Evolutionary conservation across 2,329 filamentous ascomycete species (phyloP).

Genomic region (Neopestalotiopsis clavispora): DNA sequence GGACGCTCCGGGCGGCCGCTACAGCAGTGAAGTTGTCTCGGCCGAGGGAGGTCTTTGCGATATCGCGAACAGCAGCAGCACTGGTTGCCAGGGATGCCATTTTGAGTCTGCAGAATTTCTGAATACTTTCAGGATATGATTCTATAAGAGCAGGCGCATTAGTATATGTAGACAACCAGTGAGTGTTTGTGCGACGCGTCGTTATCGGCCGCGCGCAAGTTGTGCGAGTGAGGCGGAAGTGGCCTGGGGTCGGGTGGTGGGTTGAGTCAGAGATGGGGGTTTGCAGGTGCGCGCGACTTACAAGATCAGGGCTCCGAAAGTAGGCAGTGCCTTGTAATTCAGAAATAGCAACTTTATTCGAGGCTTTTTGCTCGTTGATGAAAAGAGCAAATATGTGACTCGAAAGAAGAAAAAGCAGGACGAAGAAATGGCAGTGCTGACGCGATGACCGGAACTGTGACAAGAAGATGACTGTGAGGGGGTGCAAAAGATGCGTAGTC

Average conservation of each 20-base stretch:
- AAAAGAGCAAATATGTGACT: conserved; percentile 31
- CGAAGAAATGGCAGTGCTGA: conserved; percentile 51
- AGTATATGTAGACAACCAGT: neutral
- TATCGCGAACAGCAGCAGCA: conserved; percentile 71
- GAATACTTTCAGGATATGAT: conserved; percentile 1
- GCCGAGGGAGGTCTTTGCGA: conserved; percentile 62
- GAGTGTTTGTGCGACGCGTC: conserved; percentile 27
- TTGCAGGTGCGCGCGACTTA: conserved; percentile 16
- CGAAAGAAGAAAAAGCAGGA: conserved; percentile 34
- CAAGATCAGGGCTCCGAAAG: conserved; percentile 35
- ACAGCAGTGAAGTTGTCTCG: conserved; percentile 77
- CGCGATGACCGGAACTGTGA: conserved; percentile 66
- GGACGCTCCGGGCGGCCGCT: conserved; percentile 65
- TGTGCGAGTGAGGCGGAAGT: conserved; percentile 8
- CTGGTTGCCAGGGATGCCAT: conserved; percentile 68
- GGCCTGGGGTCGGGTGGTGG: neutral
- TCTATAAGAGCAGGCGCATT: neutral
- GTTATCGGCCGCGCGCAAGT: conserved; percentile 14
- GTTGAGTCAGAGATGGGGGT: conserved; percentile 18
- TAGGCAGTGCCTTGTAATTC: conserved; percentile 26
- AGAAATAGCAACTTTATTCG: conserved; percentile 28
- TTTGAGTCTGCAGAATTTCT: conserved; percentile 43
- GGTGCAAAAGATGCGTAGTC: conserved; percentile 48
- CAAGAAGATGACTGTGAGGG: conserved; percentile 55
- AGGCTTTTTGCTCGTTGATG: conserved; percentile 30